Base-by-base conservation (phyloP, 495 filamentous ascomycete genomes). In the Talaromyces thailandensis region DNA sequence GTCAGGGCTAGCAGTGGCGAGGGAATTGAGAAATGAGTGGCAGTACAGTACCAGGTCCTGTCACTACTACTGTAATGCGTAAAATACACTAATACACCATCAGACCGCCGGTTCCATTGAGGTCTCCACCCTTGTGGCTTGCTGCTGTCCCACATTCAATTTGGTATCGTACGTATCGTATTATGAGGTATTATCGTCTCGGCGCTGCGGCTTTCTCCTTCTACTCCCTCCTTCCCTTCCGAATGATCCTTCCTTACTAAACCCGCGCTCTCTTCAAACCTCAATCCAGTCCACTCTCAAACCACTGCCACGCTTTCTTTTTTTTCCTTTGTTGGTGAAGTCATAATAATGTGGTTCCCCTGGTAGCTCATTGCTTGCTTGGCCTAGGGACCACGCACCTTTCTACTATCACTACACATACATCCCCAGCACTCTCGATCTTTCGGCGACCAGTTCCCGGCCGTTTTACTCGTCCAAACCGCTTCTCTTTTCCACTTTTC, bases 401-500 rank as follows among this genome's bases (percentile, higher is more conserved):
- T 18, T 48, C 43, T 18, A 21, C 43, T 48, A n/a, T n/a, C n/a
- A n/a, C 16, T 8, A 9, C 35, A 21, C 43, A 21, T 11, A 37
- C 6, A 29, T 3, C 35, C 12, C 11, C 24, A 11, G 52, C 24
- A 55, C 52, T 2, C n/a, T 43, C 43, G 43, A 48, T 1, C 16
- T 18, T 37, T 48, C 43, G 43, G n/a, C 43, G 43, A 18, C 43
- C 18, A 18, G 43, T 9, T 28, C 28, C 35, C 28, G 24, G 25
- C 35, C 40, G 37, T 23, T 28, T 21, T 62, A 26, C 59, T 61
- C 35, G 37, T 55, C 51, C 9, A 28, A 26, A 55, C 51, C 12
- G 11, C 51, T 55, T 55, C 51, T 55, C 51, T 55, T 55, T 55
- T 55, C 37, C 58, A 62, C 51, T 56, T 56, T 64, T 59, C 31